These are phyloP conservation scores for Rasamsonia emersonii DNA, from an alignment of 2,329 filamentous ascomycete species.

Conservation along the genomic window DNA sequence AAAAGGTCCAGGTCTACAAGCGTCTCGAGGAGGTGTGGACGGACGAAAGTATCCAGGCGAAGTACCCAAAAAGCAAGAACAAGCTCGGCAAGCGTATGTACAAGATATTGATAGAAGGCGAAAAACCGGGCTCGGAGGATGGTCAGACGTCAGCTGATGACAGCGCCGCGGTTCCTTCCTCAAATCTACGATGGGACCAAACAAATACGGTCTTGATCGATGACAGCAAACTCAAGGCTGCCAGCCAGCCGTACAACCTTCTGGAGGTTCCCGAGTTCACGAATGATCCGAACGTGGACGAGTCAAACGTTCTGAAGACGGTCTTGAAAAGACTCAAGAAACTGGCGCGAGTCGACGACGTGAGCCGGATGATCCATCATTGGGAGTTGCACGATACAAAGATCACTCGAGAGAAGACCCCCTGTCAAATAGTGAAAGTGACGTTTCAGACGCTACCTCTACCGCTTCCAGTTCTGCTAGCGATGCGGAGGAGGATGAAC, in stretches of 20 bases:
- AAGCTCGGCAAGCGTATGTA: neutral
- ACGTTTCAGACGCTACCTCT: too few relatives aligned
- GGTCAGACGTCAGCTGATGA: slow-evolving; percentile 10
- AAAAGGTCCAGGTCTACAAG: slow-evolving; percentile 83
- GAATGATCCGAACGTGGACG: slow-evolving; percentile 31
- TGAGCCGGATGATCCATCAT: slow-evolving; percentile 33
- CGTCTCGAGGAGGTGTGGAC: slow-evolving; percentile 66
- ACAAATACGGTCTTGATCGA: slow-evolving; percentile 85
- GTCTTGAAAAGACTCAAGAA: slow-evolving; percentile 47
- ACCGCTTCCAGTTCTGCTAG: too few relatives aligned
- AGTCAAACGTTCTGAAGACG: slow-evolving; percentile 39
- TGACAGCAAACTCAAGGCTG: slow-evolving; percentile 71
- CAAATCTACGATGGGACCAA: slow-evolving; percentile 58
- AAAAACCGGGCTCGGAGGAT: slow-evolving; percentile 3
- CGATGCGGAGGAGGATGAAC: too few relatives aligned
- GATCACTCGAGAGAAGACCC: slow-evolving; percentile 4
- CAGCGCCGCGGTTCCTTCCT: slow-evolving; percentile 35
- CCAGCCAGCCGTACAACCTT: slow-evolving; percentile 74
- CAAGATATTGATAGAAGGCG: slow-evolving; percentile 1
- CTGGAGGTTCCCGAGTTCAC: slow-evolving; percentile 71
- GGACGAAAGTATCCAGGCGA: slow-evolving; percentile 33
- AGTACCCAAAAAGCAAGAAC: slow-evolving; percentile 27
- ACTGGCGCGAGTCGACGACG: slow-evolving; percentile 41
- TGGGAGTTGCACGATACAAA: slow-evolving; percentile 21
- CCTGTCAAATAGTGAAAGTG: too few relatives aligned